Evolutionary conservation across 2,329 filamentous ascomycete species (phyloP), one percentile per base, ranked within the genome.

Genomic region (Aspergillaceae sp.): DNA sequence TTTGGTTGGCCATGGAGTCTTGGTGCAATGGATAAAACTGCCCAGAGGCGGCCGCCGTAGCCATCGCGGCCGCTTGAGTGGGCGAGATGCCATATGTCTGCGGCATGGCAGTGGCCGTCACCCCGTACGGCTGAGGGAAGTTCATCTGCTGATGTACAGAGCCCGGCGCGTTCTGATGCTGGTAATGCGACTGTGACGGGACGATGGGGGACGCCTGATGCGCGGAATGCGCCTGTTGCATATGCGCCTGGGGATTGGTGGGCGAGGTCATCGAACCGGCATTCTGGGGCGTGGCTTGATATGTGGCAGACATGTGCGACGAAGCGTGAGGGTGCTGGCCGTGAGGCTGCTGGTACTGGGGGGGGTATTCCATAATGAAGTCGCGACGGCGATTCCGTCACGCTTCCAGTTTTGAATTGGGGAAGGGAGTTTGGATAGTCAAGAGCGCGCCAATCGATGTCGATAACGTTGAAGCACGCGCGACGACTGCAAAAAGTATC

Each of bases 61-160:
- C 90, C 87, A 95, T 92, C 48, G 90, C 90, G 42, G 91, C 90
- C 9, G 89, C 89, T 67, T 94, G 87, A 41, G 89, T 87, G 19
- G 84, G 80, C 32, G 84, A 84, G 69, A 91, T 87, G 48, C 78
- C 83, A 71, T 94, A 94, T 26, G 71, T 71, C 49, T 75, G 72
- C 45, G 86, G 83, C 80, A 94, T 88, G 59, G 77, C 77, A 57
- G 19, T 19, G 2, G 82, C 76, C 51, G 84, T 75, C 47, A 90
- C 85, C 48, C 80, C 83, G 63, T 89, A 91, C 53, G 81, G 76
- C 64, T 85, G 79, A 60, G 86, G 80, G 68, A 95, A 96, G 71
- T 83, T 87, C 77, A 83, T 87, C 70, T 85, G 83, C 55, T 78
- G 78, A 60, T 80, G 78, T 51, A 79, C 74, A 35, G 70, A 65